Conservation (phyloP, 176 grass and related monocot genomes). For the Themeda triandra region DNA sequence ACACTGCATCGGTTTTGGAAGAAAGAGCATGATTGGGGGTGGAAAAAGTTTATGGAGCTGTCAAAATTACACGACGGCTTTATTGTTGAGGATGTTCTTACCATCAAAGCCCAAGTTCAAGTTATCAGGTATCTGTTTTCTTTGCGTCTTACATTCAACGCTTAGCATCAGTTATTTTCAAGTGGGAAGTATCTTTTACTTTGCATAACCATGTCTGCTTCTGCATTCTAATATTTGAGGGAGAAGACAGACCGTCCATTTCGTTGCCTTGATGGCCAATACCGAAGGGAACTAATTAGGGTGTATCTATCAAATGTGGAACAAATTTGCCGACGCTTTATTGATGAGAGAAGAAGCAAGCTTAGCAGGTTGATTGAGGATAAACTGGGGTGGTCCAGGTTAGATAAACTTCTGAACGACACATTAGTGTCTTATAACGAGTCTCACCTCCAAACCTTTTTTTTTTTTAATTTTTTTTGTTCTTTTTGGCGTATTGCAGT, state of each 20-base stretch:
- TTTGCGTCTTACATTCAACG: slow-evolving; percentile 1
- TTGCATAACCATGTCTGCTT: slow-evolving; percentile 50
- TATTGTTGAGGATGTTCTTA: slow-evolving; percentile 80
- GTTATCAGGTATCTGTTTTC: slow-evolving; percentile 80
- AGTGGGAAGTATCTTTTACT: slow-evolving; percentile 28
- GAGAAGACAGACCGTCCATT: slow-evolving; percentile 92
- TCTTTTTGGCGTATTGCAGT: slow-evolving; percentile 37
- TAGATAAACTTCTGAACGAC: slow-evolving; percentile 14
- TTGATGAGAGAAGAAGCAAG: slow-evolving; percentile 88
- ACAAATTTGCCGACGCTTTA: slow-evolving; percentile 86
- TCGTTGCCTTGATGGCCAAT: slow-evolving; percentile 84
- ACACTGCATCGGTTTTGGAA: slow-evolving; percentile 99
- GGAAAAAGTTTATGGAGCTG: slow-evolving; percentile 99
- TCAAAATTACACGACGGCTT: slow-evolving; percentile 95
- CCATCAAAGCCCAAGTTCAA: slow-evolving; percentile 99
- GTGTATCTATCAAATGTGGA: slow-evolving; percentile 98
- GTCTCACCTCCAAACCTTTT: neutral
- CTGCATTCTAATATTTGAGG: slow-evolving; percentile 69
- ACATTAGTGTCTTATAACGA: neutral
- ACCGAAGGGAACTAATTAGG: slow-evolving; percentile 87
- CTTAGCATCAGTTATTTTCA: slow-evolving; percentile 19
- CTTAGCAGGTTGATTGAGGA: slow-evolving; percentile 78
- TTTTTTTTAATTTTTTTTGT: too few species aligned
- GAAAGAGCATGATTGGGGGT: slow-evolving; percentile 99
- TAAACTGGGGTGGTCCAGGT: slow-evolving; percentile 92